Conservation (phyloP, 1,284 basidiomycete genomes). For the Ustilago xerochloae region DNA sequence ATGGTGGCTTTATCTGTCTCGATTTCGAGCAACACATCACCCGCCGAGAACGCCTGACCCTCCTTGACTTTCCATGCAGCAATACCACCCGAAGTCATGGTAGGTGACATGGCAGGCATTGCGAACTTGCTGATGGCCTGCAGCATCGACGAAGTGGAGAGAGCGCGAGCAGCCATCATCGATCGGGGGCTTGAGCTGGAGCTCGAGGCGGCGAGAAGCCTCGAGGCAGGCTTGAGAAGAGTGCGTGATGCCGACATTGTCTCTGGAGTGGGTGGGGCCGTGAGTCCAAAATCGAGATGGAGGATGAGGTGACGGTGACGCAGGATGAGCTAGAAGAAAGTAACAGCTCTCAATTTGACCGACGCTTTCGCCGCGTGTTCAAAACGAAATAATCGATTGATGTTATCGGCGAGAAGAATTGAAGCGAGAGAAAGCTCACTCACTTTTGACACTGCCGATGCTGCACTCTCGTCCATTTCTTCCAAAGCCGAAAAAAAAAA, state of each 20-base stretch:
- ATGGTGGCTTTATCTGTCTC: constrained; percentile 70
- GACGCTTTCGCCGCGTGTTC: constrained; percentile 1
- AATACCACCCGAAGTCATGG: constrained; percentile 66
- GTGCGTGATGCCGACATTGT: constrained; percentile 37
- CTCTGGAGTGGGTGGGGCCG: neutral
- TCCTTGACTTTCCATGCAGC: constrained; percentile 69
- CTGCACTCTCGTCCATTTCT: constrained; percentile 14
- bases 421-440: too few relatives aligned
- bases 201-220: constrained; percentile 20
- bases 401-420: constrained; percentile 21
- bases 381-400: constrained; percentile 25
- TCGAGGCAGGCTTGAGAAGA: constrained; percentile 21
- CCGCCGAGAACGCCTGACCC: constrained; percentile 72
- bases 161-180: constrained; percentile 13
- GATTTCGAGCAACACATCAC: constrained; percentile 94
- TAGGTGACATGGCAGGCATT: constrained; percentile 68
- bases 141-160: constrained; percentile 36
- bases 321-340: constrained; percentile 1
- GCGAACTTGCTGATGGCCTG: constrained; percentile 55
- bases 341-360: constrained; percentile 15
- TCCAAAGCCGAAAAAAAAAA: constrained; percentile 16
- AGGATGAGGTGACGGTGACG: constrained; percentile 5
- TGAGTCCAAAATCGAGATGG: neutral
- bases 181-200: constrained; percentile 21
- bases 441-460: neutral